Conservation (phyloP, 2,329 filamentous ascomycete species). For the Microsporum ferrugineum region DNA sequence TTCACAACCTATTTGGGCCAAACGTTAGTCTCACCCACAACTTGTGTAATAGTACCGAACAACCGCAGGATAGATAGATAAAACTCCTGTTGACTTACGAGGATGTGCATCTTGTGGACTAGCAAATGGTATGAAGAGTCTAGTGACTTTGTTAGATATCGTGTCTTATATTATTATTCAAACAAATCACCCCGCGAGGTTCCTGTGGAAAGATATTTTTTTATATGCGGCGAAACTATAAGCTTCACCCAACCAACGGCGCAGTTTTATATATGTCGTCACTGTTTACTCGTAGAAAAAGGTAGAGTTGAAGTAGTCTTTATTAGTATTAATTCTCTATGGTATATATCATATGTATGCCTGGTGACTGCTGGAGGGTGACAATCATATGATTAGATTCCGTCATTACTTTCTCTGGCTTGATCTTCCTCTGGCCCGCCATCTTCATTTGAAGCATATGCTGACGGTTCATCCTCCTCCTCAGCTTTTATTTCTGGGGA, state of each 20-base stretch:
- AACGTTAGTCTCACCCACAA: conserved; percentile 11
- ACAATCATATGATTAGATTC: not conserved
- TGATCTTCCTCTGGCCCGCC: not conserved
- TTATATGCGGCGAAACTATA: not conserved
- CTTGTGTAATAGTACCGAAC: not conserved
- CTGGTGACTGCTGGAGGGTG: not conserved
- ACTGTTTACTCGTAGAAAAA: not conserved
- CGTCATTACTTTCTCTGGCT: not conserved
- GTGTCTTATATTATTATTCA: not conserved
- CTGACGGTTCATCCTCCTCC: conserved; percentile 6
- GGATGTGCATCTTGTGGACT: conserved; percentile 37
- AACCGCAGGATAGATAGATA: not conserved
- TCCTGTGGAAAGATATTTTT: not conserved
- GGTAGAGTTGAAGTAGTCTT: not conserved
- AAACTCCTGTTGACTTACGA: conserved; percentile 29
- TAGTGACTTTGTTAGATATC: not conserved
- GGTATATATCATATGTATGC: not conserved
- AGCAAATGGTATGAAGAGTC: not conserved
- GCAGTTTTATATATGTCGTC: not conserved
- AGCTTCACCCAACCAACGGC: not conserved
- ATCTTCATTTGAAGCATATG: conserved; percentile 9
- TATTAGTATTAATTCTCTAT: not conserved
- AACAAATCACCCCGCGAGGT: not conserved
- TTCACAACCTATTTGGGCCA: conserved; percentile 41
- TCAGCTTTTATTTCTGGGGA: not conserved